Conservation (phyloP, 2,329 filamentous ascomycete genomes). For the Raffaelea arxii region DNA sequence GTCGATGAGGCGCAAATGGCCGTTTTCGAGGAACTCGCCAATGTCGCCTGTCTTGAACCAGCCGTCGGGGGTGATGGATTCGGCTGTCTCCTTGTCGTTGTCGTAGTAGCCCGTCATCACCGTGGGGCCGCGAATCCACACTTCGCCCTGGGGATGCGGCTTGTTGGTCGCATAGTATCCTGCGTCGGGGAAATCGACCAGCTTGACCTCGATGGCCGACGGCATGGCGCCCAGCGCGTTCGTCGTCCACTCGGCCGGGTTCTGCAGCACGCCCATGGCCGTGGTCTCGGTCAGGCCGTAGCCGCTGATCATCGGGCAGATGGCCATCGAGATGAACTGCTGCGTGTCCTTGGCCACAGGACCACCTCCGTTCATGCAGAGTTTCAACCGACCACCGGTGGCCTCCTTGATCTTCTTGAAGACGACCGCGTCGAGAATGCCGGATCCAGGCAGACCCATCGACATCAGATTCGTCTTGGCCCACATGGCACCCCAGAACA, state of each 20-base stretch:
- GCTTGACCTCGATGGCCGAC: constrained; percentile 67
- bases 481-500: constrained; percentile 58
- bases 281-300: constrained; percentile 83
- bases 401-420: constrained; percentile 91
- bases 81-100: constrained; percentile 65
- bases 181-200: constrained; percentile 77
- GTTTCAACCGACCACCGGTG: constrained; percentile 69
- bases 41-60: constrained; percentile 90
- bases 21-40: constrained; percentile 64
- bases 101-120: constrained; percentile 68
- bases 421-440: constrained; percentile 65
- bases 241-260: constrained; percentile 70
- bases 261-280: constrained; percentile 65
- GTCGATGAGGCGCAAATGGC: constrained; percentile 67
- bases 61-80: constrained; percentile 59
- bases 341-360: constrained; percentile 79
- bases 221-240: constrained; percentile 65
- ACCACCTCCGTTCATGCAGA: constrained; percentile 80
- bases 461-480: constrained; percentile 41
- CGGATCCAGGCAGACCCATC: constrained; percentile 53
- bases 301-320: constrained; percentile 81
- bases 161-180: constrained; percentile 70
- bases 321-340: constrained; percentile 78
- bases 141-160: constrained; percentile 71
- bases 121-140: constrained; percentile 72